These are phyloP conservation scores for Cryphonectria parasitica DNA, from an alignment of 2,329 filamentous ascomycete genomes.

Conservation along the genomic window DNA sequence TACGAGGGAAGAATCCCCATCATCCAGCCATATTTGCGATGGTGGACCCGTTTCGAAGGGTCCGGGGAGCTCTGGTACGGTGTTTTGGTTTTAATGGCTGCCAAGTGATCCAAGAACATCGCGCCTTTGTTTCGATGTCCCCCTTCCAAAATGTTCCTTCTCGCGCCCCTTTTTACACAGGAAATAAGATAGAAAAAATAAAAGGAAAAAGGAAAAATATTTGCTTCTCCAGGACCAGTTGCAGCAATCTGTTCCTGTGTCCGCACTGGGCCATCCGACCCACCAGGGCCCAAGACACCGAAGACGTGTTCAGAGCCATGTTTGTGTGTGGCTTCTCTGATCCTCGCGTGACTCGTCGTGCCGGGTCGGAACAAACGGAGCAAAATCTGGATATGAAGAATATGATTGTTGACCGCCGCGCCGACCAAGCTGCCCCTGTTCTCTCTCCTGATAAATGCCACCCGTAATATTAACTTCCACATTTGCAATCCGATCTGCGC, in stretches of 20 bases:
- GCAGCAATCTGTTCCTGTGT: slow-evolving; percentile 22
- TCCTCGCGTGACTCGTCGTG: slow-evolving; percentile 13
- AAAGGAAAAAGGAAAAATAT: slow-evolving; percentile 18
- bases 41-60: slow-evolving; percentile 12
- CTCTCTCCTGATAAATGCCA: background rate
- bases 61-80: slow-evolving; percentile 15
- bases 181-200: slow-evolving; percentile 20
- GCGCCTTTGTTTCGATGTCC: slow-evolving; percentile 17
- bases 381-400: slow-evolving; percentile 7
- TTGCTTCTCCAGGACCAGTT: slow-evolving; percentile 18
- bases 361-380: slow-evolving; percentile 1
- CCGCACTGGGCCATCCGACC: slow-evolving; percentile 8
- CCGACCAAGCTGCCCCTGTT: slow-evolving; percentile 17
- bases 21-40: slow-evolving; percentile 23
- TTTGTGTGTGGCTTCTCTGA: background rate
- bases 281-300: background rate
- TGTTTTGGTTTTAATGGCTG: slow-evolving; percentile 11
- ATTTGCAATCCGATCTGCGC: slow-evolving; percentile 1
- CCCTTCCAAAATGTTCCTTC: slow-evolving; percentile 14
- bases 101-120: slow-evolving; percentile 24
- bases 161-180: slow-evolving; percentile 26
- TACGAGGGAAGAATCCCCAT: slow-evolving; percentile 15
- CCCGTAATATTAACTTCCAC: slow-evolving; percentile 21
- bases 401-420: slow-evolving; percentile 13
- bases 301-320: slow-evolving; percentile 4